Percentiles rank a stretch among this genome's conserved stretches.
phyloP scores from a whole-genome alignment of 805 yeast genomes.

The Starmerella tilneyi region DNA sequence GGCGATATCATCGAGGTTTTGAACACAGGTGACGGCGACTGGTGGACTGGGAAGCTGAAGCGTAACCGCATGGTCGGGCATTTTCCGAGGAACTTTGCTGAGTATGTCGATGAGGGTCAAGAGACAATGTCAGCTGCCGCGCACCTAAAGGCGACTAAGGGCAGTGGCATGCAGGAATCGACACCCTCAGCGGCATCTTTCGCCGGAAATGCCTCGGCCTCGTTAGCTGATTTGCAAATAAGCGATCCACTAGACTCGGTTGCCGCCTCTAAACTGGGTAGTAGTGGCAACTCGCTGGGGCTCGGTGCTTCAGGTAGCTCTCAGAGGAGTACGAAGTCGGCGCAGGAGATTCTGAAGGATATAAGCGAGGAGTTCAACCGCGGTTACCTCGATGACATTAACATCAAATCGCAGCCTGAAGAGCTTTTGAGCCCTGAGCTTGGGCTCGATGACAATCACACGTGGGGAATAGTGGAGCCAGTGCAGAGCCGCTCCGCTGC shows the following conservation, averaged over 20 bases:
- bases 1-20: constrained; percentile 84
- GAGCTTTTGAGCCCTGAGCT: constrained; percentile 18
- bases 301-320: constrained; percentile 6
- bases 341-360: constrained; percentile 27
- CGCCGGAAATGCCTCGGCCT: constrained; percentile 4
- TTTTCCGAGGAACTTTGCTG: constrained; percentile 82
- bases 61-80: constrained; percentile 75
- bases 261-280: not conserved
- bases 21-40: constrained; percentile 70
- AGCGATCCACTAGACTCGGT: constrained; percentile 12
- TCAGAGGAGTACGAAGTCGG: constrained; percentile 20
- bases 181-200: constrained; percentile 2
- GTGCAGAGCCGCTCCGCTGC: not conserved
- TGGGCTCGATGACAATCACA: constrained; percentile 1
- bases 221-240: constrained; percentile 18
- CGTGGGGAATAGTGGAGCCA: not conserved
- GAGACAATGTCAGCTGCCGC: constrained; percentile 21
- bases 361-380: constrained; percentile 25
- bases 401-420: constrained; percentile 17
- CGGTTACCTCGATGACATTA: constrained; percentile 19
- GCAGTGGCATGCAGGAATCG: not conserved
- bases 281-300: not conserved
- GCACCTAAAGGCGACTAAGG: constrained; percentile 5
- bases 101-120: constrained; percentile 34
- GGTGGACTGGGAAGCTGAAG: constrained; percentile 79